Conservation (phyloP, 768 basidiomycete genomes). For the Stropharia rugosoannulata region DNA sequence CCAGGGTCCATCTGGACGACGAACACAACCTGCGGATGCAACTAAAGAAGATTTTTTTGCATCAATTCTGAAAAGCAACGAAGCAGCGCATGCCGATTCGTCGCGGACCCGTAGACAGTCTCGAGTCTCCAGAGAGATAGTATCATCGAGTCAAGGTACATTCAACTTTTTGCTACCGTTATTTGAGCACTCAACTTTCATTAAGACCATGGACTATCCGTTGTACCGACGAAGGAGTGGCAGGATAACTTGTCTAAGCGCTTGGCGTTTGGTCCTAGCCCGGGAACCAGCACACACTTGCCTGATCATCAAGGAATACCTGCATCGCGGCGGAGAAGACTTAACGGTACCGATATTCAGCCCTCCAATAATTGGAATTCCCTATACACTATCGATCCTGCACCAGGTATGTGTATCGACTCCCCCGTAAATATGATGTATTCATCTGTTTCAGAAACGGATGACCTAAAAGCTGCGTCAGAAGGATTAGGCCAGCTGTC, state of each 20-base stretch:
- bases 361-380: slow-evolving; percentile 49
- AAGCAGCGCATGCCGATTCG: slow-evolving; percentile 47
- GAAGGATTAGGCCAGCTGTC: slow-evolving; percentile 71
- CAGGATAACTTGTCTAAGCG: slow-evolving; percentile 68
- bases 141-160: slow-evolving; percentile 66
- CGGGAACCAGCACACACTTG: slow-evolving; percentile 18
- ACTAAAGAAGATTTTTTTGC: slow-evolving; percentile 81
- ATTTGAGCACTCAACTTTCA: slow-evolving; percentile 3
- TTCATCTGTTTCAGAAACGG: slow-evolving; percentile 27
- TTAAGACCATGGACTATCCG: slow-evolving; percentile 58
- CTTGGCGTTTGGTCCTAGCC: slow-evolving; percentile 34
- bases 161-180: background rate
- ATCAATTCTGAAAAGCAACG: slow-evolving; percentile 63
- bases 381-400: slow-evolving; percentile 57
- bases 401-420: slow-evolving; percentile 16
- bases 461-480: slow-evolving; percentile 43
- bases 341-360: slow-evolving; percentile 32
- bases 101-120: slow-evolving; percentile 71
- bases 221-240: slow-evolving; percentile 74
- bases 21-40: slow-evolving; percentile 55
- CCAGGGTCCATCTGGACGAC: slow-evolving; percentile 71
- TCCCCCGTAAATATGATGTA: background rate
- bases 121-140: slow-evolving; percentile 74
- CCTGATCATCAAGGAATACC: slow-evolving; percentile 32
- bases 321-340: slow-evolving; percentile 45